These are phyloP conservation scores for Schwanniomyces polymorphus DNA, from an alignment of 805 yeast species.

Conservation along the genomic window DNA sequence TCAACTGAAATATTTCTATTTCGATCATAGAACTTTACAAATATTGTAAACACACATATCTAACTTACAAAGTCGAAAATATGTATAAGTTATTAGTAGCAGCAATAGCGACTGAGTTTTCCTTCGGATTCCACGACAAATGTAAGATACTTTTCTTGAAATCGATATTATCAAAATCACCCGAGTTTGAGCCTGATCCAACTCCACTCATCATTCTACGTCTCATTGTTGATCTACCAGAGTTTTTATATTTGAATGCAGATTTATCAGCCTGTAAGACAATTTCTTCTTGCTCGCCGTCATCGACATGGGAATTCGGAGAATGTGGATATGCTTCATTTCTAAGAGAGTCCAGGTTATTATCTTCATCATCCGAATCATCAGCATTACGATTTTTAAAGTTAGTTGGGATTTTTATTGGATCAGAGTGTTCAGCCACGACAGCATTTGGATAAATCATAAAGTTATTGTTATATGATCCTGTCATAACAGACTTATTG, in stretches of 20 bases:
- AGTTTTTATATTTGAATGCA: constrained; percentile 83
- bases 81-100: constrained; percentile 94
- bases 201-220: constrained; percentile 51
- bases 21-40: not conserved
- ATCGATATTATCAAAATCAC: constrained; percentile 80
- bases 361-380: constrained; percentile 25
- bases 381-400: constrained; percentile 10
- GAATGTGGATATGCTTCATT: constrained; percentile 28
- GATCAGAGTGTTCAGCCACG: constrained; percentile 13
- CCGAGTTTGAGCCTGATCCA: constrained; percentile 51
- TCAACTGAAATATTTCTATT: not conserved
- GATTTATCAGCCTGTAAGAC: constrained; percentile 96
- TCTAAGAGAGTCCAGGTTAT: constrained; percentile 23
- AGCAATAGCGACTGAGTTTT: constrained; percentile 95
- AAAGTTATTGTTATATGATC: constrained; percentile 94
- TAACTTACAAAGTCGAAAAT: constrained; percentile 64
- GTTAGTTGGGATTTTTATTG: constrained; percentile 9
- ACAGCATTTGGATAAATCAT: constrained; percentile 92
- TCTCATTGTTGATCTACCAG: constrained; percentile 42
- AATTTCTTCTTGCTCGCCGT: constrained; percentile 54
- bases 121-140: constrained; percentile 97
- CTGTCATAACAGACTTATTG: constrained; percentile 89
- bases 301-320: constrained; percentile 30
- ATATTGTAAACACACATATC: not conserved
- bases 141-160: constrained; percentile 93